phyloP scores from a whole-genome alignment of 2,329 filamentous ascomycete genomes.

The Arachnomyces sp. region DNA sequence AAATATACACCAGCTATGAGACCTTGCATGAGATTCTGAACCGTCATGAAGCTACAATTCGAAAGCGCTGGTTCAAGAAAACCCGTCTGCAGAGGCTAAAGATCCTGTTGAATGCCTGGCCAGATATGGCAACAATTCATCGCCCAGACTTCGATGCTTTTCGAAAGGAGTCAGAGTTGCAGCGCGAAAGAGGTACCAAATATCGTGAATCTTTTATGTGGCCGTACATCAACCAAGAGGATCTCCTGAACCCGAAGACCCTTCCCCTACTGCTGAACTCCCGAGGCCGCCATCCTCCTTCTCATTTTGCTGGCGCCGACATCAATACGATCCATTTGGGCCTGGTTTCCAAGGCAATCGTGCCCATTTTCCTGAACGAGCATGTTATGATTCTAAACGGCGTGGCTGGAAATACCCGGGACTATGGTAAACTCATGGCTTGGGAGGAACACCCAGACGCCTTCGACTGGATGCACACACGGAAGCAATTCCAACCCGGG shows the following conservation, averaged over 20 bases:
- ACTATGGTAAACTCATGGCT: constrained; percentile 32
- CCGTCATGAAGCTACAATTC: constrained; percentile 45
- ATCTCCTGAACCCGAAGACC: constrained; percentile 38
- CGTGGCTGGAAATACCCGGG: constrained; percentile 16
- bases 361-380: constrained; percentile 20
- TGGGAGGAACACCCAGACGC: constrained; percentile 33
- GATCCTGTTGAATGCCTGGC: constrained; percentile 44
- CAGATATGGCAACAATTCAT: constrained; percentile 43
- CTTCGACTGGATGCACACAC: constrained; percentile 28
- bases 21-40: constrained; percentile 37
- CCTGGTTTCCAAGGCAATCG: constrained; percentile 13
- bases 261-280: constrained; percentile 48
- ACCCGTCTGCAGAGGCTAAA: constrained; percentile 38
- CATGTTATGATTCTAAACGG: constrained; percentile 30
- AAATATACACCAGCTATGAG: constrained; percentile 31
- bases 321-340: constrained; percentile 27
- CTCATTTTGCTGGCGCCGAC: constrained; percentile 44
- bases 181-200: constrained; percentile 9
- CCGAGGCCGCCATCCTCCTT: constrained; percentile 41
- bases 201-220: constrained; percentile 38
- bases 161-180: constrained; percentile 9
- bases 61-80: constrained; percentile 51
- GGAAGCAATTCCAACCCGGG: constrained; percentile 36
- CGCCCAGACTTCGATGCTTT: constrained; percentile 45
- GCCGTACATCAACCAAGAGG: constrained; percentile 53